Conservation (phyloP, 169 alveolate genomes). For the Plasmodium sp. region DNA sequence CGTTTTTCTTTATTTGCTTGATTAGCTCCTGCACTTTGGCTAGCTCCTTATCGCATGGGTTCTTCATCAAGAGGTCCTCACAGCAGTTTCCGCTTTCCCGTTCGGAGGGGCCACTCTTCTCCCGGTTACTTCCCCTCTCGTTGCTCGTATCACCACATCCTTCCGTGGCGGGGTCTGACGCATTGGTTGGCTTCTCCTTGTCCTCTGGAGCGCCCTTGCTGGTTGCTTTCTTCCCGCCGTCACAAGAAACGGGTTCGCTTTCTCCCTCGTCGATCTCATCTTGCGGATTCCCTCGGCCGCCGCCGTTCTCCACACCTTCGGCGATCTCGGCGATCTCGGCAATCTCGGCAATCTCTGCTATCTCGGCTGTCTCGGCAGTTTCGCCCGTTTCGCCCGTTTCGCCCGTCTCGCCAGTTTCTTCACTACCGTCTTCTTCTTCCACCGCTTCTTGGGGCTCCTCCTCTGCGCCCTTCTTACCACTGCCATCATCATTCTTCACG, state of each 20-base stretch:
- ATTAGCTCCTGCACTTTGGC: constrained; percentile 24
- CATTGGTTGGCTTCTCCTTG: not conserved
- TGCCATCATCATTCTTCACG: not conserved
- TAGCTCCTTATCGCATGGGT: not conserved
- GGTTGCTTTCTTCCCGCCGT: not conserved
- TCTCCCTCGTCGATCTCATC: not conserved
- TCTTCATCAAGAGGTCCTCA: not conserved
- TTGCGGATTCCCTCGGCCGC: not conserved
- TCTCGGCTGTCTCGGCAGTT: not conserved
- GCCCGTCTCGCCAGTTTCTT: not conserved
- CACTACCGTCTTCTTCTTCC: not conserved
- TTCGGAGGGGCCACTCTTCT: not conserved
- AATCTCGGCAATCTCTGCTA: no score
- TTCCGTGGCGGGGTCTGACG: not conserved
- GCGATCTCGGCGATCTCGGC: not conserved
- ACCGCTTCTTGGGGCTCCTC: not conserved
- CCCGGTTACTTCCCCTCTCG: not conserved
- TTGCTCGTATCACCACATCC: not conserved
- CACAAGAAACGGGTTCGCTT: not conserved
- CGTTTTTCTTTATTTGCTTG: constrained; percentile 38
- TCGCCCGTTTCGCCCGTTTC: not conserved
- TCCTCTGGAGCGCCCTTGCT: not conserved
- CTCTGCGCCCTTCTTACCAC: not conserved
- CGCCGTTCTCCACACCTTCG: not conserved
- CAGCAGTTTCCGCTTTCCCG: not conserved